Evolutionary conservation across 2,329 filamentous ascomycete species (phyloP).

Genomic region (Aspergillus floridensis): DNA sequence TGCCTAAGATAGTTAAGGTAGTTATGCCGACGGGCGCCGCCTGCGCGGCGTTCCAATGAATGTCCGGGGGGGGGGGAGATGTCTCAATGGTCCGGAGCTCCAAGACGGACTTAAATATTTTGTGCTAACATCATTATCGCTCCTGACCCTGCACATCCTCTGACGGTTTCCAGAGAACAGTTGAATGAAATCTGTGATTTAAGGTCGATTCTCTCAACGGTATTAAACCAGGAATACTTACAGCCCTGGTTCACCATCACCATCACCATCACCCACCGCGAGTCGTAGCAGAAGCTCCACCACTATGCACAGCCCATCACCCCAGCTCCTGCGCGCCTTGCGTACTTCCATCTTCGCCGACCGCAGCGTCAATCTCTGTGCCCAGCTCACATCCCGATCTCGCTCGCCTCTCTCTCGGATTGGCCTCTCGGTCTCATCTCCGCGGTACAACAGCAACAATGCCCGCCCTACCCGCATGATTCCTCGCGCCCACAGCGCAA

Average conservation of each 20-base stretch:
- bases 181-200: neutral
- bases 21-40: too few species aligned
- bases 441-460: conserved; percentile 26
- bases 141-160: neutral
- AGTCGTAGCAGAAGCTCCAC: neutral
- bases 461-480: conserved; percentile 32
- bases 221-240: neutral
- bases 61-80: neutral
- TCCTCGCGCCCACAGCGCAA: conserved; percentile 33
- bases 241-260: neutral
- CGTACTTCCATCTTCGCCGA: conserved; percentile 32
- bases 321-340: conserved; percentile 43
- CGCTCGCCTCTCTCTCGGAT: neutral
- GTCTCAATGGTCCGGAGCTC: neutral
- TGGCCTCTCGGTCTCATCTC: neutral
- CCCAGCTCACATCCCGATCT: conserved; percentile 15
- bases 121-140: neutral
- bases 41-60: too few species aligned
- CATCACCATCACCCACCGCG: neutral
- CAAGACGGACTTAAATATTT: neutral
- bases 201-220: neutral
- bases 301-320: conserved; percentile 42
- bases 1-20: neutral
- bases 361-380: conserved; percentile 13
- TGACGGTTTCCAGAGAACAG: neutral